Conservation (phyloP, 164 flowering plant genomes). For the Dillenia suffruticosa region DNA sequence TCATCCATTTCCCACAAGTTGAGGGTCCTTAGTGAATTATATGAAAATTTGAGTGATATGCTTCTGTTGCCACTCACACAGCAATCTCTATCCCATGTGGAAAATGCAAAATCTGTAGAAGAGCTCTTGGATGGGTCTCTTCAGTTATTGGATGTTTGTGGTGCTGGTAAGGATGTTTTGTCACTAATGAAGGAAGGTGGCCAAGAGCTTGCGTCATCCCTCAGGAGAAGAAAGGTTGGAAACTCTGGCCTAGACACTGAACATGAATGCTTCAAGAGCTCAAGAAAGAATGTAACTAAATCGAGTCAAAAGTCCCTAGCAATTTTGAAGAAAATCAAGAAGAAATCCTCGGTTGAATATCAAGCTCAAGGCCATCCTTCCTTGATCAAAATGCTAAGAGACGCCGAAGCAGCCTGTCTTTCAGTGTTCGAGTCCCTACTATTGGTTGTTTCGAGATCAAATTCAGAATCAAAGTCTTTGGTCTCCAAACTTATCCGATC, state of each 20-base stretch:
- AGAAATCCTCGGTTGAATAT: background rate
- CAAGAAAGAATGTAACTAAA: slow-evolving; percentile 1
- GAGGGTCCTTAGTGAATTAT: background rate
- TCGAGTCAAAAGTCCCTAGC: slow-evolving; percentile 8
- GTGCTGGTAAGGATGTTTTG: slow-evolving; percentile 16
- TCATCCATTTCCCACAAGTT: background rate
- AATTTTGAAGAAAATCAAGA: slow-evolving; percentile 4
- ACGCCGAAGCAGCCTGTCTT: slow-evolving; percentile 10
- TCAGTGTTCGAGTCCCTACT: slow-evolving; percentile 9
- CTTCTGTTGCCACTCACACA: slow-evolving; percentile 14
- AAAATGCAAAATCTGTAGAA: slow-evolving; percentile 14
- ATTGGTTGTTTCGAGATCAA: slow-evolving; percentile 2
- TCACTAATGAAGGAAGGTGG: slow-evolving; percentile 15
- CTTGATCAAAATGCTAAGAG: slow-evolving; percentile 9
- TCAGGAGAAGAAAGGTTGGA: slow-evolving; percentile 14
- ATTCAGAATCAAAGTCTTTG: background rate
- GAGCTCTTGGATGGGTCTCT: slow-evolving; percentile 19
- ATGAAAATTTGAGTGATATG: slow-evolving; percentile 13
- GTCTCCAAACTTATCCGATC: slow-evolving; percentile 22
- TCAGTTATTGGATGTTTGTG: slow-evolving; percentile 16
- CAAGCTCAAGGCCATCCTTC: slow-evolving; percentile 4
- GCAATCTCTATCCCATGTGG: slow-evolving; percentile 11
- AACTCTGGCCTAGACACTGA: no score
- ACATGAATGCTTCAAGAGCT: background rate
- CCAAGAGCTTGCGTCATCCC: slow-evolving; percentile 17